Evolutionary conservation across 169 alveolate species (phyloP).

Genomic region (Hepatocystis sp.): DNA sequence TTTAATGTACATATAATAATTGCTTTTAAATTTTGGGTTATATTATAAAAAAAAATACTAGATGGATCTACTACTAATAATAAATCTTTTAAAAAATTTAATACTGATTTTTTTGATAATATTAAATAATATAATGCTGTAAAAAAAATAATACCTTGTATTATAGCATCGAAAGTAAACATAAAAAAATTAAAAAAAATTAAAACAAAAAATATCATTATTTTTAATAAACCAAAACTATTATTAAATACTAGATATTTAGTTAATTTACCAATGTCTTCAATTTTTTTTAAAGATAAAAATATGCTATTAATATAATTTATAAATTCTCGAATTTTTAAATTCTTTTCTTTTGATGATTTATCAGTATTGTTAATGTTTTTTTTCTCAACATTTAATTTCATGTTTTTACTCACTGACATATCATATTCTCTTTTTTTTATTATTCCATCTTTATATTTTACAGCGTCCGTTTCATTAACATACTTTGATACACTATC

Average conservation of each 20-base stretch:
- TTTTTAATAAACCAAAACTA: slow-evolving; percentile 78
- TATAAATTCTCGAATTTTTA: slow-evolving; percentile 35
- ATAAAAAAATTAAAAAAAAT: slow-evolving; percentile 71
- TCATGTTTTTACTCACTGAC: background rate
- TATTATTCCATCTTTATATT: too few species aligned
- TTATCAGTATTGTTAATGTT: too few species aligned
- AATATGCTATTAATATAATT: slow-evolving; percentile 40
- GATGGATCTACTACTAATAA: slow-evolving; percentile 80
- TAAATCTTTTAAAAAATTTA: slow-evolving; percentile 77
- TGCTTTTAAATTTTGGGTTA: slow-evolving; percentile 75
- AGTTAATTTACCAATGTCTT: slow-evolving; percentile 60
- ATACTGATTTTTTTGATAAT: slow-evolving; percentile 56
- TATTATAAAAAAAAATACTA: slow-evolving; percentile 68
- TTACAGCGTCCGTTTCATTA: too few species aligned
- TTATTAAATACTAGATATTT: slow-evolving; percentile 34
- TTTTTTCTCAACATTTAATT: background rate
- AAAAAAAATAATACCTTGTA: slow-evolving; percentile 77
- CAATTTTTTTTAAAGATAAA: slow-evolving; percentile 64
- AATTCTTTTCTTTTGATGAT: slow-evolving; percentile 22
- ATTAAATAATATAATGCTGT: slow-evolving; percentile 80
- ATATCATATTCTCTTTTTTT: background rate
- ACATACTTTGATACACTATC: too few species aligned
- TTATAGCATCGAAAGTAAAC: slow-evolving; percentile 78
- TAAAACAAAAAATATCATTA: slow-evolving; percentile 63
- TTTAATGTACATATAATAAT: slow-evolving; percentile 78